Evolutionary conservation across 2,329 filamentous ascomycete genomes (phyloP), one percentile per base, ranked within the genome.

Genomic region (Fusarium luffae): DNA sequence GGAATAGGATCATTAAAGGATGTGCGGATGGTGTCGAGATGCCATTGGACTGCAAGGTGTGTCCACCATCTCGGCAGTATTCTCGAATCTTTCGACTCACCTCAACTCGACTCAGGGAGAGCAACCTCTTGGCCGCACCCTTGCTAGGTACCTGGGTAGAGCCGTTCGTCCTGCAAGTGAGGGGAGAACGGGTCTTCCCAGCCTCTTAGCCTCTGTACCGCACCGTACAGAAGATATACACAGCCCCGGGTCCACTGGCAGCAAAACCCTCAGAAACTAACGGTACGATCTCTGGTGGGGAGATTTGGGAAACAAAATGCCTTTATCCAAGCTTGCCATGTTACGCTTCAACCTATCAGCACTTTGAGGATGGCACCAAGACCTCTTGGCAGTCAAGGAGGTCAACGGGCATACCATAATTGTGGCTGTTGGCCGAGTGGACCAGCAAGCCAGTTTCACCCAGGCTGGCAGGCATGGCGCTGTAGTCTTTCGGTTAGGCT

Each of bases 371-470:
- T 41, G 49, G 49, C 34, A 52, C 49, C 52, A 54, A 49, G 49
- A 64, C 56, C 44, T 56, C 68, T 72, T 73, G 69, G 70, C 73
- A 56, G 54, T 50, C 58, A 55, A 66, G 63, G 63, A 63, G 63
- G 56, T 61, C 68, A 60, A 68, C 65, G 63, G 34, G 18, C 71
- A 71, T 64, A 52, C 51, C 32, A 66, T 58, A 58, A 63, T 55
- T 73, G 71, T 75, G 73, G 73, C 73, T 73, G 61, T 63, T 67
- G 65, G 25, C 58, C 40, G 54, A 61, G 72, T 71, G 72, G 71
- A 70, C 57, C 63, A 54, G 65, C 60, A 63, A 66, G 52, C 70
- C 59, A 70, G 64, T 68, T 62, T 73, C 63, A 51, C 55, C 16
- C 30, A 50, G 47, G 47, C 21, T 23, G 47, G 30, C 47, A 65